Evolutionary conservation across 2,329 filamentous ascomycete species (phyloP).

Genomic region (Pseudocercospora crystallina): DNA sequence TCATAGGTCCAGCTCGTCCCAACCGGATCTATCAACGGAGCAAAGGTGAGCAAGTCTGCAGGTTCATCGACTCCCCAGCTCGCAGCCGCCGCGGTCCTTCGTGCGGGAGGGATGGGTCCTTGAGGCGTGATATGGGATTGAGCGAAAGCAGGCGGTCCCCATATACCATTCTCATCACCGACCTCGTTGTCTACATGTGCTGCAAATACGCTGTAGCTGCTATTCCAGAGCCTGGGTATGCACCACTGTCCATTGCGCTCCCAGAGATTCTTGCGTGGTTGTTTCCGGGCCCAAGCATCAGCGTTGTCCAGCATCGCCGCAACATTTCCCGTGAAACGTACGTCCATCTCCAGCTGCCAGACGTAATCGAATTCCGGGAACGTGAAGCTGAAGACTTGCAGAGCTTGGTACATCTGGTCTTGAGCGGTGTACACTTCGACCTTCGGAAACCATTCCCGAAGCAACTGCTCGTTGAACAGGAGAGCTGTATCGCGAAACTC

Average conservation of each 20-base stretch:
- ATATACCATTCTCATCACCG: conserved; percentile 57
- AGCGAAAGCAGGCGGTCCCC: conserved; percentile 61
- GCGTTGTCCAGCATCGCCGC: conserved; percentile 50
- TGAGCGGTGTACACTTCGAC: conserved; percentile 78
- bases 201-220: conserved; percentile 6
- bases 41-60: conserved; percentile 68
- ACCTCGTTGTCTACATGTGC: conserved; percentile 50
- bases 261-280: conserved; percentile 69
- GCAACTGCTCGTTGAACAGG: conserved; percentile 85
- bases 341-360: conserved; percentile 88
- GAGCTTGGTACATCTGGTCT: conserved; percentile 71
- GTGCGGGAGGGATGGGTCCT: conserved; percentile 54
- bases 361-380: conserved; percentile 49
- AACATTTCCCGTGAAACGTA: conserved; percentile 70
- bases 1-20: conserved; percentile 69
- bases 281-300: conserved; percentile 56
- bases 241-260: conserved; percentile 70
- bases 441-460: conserved; percentile 68
- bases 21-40: conserved; percentile 70
- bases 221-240: conserved; percentile 62
- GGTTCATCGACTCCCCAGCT: conserved; percentile 73
- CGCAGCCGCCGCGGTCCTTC: conserved; percentile 58
- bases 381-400: conserved; percentile 48
- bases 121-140: conserved; percentile 39
- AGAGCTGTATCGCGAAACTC: conserved; percentile 88